Conservation (phyloP, 1,284 basidiomycete genomes). For the Salmacisia buchloeana region DNA sequence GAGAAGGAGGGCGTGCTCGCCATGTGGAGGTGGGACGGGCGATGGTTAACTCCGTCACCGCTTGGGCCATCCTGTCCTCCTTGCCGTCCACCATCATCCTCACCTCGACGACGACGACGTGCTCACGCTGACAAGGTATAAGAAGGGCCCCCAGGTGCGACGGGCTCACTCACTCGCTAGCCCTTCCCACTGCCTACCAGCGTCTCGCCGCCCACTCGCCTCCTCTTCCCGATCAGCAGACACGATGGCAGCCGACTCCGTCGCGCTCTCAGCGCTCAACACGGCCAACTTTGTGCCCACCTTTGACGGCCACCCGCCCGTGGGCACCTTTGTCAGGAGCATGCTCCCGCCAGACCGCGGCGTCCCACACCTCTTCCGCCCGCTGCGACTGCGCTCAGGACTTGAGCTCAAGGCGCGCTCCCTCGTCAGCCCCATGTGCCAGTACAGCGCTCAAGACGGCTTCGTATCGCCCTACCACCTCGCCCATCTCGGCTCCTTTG, state of each 20-base stretch:
- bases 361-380: conserved; percentile 35
- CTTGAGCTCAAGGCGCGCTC: conserved; percentile 41
- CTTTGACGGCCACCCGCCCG: conserved; percentile 22
- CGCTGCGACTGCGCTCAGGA: conserved; percentile 24
- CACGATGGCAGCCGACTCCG: not conserved
- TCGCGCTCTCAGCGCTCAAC: conserved; percentile 6
- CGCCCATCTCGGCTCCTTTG: conserved; percentile 43
- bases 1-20: no score
- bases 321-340: conserved; percentile 34
- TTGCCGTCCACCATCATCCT: no score
- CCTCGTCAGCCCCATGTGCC: conserved; percentile 43
- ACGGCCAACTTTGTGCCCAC: conserved; percentile 11
- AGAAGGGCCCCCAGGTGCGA: no score
- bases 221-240: no score
- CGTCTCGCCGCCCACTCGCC: no score
- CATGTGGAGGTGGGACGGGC: no score
- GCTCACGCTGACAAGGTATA: no score
- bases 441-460: conserved; percentile 42
- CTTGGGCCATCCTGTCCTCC: no score
- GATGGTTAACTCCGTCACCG: no score
- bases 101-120: no score
- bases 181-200: no score
- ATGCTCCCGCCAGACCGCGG: conserved; percentile 26
- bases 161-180: no score
- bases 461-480: conserved; percentile 43